Evolutionary conservation across 2,329 filamentous ascomycete genomes (phyloP), one percentile per base, ranked within the genome.

Genomic region (Exophiala oligosperma): DNA sequence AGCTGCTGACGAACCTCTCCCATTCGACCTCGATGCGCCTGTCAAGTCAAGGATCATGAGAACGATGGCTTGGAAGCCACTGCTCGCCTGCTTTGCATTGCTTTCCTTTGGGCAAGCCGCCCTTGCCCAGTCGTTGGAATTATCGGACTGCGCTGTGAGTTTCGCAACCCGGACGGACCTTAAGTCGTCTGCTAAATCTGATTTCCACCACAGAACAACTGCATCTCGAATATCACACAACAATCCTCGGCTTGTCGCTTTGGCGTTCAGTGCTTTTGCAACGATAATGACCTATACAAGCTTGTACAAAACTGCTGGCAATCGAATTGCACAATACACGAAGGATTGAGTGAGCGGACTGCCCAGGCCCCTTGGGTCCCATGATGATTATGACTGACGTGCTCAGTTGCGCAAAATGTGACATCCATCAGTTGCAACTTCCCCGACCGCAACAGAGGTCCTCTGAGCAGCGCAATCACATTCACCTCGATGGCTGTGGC

Each of bases 401-500:
- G 1, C 44, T 12, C 54, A 60, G 58, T 35, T 12, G 53, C 54
- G 3, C 52, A 52, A 17, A 60, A 60, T 47, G 44, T 60, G 43
- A 60, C 58, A 32, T 49, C 53, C 2, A 44, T 57, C 38, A 50
- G 41, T 23, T 60, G 58, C 54, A 38, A 54, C 7, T 56, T 60
- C 24, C 40, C 53, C 3, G 35, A 60, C 24, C 23, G 58, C 21
- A 37, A 60, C 38, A 43, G 53, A 32, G 58, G 58, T 4, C 41
- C 32, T 3, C 17, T 40, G 12, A 52, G 58, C 37, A 57, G 55
- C 24, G 54, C 49, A 3, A 43, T 57, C n/a, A 60, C 58, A 14
- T 60, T 60, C 49, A 54, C 54, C n/a, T 60, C 58, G 2, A 49
- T 60, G 54, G 53, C 47, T 11, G 29, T 60, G 7, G 53, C 58